Evolutionary conservation across 129 eudicot genomes (phyloP).

Genomic region (Flaveria ramosissima): DNA sequence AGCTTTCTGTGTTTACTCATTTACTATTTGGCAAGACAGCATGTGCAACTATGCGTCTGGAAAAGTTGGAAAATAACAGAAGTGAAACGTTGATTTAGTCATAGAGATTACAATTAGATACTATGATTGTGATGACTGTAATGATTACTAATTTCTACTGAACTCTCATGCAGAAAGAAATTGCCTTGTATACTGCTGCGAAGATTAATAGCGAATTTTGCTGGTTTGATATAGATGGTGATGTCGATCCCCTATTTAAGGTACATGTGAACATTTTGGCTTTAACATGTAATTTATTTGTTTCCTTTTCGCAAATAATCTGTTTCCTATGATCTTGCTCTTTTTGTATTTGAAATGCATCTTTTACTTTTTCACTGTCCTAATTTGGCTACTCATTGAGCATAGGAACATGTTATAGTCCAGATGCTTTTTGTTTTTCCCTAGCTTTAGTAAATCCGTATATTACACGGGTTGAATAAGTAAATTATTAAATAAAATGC

Average conservation of each 20-base stretch:
- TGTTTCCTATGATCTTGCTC: neutral
- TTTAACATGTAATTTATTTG: neutral
- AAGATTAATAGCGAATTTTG: conserved; percentile 80
- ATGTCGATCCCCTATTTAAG: conserved; percentile 92
- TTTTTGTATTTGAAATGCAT: conserved; percentile 9
- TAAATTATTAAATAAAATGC: no score
- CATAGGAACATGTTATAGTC: neutral
- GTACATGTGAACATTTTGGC: conserved; percentile 40
- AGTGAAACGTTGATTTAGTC: neutral
- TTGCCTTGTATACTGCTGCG: conserved; percentile 91
- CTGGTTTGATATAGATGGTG: conserved; percentile 97
- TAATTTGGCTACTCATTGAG: conserved; percentile 2
- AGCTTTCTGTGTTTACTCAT: conserved; percentile 6
- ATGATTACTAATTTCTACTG: conserved; percentile 14
- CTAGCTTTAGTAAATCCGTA: no score
- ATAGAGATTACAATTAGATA: conserved; percentile 8
- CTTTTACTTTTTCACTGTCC: neutral
- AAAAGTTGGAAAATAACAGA: neutral
- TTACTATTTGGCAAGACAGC: conserved; percentile 3
- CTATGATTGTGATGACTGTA: neutral
- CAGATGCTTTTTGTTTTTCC: neutral
- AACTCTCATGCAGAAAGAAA: conserved; percentile 80
- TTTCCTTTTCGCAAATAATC: conserved; percentile 1
- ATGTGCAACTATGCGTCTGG: conserved; percentile 8
- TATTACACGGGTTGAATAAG: no score